Evolutionary conservation across 2,329 filamentous ascomycete species (phyloP).

Genomic region (Canariomyces notabilis): DNA sequence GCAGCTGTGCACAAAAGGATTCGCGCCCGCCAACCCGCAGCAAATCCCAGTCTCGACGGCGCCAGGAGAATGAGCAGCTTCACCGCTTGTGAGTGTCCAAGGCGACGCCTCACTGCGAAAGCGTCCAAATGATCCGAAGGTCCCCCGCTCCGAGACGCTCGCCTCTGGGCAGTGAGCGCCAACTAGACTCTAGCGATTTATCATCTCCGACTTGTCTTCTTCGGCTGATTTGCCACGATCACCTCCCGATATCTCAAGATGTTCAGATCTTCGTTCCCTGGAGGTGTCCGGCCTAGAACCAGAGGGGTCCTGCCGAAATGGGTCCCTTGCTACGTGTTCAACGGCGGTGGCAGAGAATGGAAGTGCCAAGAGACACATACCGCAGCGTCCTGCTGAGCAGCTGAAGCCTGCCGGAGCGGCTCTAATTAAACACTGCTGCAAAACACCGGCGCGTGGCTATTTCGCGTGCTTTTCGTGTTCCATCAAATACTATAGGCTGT

Average conservation of each 20-base stretch:
- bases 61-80: slow-evolving; percentile 8
- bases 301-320: slow-evolving; percentile 1
- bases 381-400: slow-evolving; percentile 13
- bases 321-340: slow-evolving; percentile 20
- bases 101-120: slow-evolving; percentile 3
- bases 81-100: neutral
- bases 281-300: slow-evolving; percentile 6
- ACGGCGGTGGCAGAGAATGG: slow-evolving; percentile 14
- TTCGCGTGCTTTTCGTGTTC: slow-evolving; percentile 21
- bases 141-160: neutral
- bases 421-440: slow-evolving; percentile 21
- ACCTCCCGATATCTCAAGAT: neutral
- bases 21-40: slow-evolving; percentile 17
- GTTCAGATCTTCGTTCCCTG: neutral
- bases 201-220: too few species aligned
- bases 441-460: slow-evolving; percentile 16
- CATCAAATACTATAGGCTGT: slow-evolving; percentile 15
- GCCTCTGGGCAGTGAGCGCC: neutral
- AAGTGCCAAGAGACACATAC: slow-evolving; percentile 8
- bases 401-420: slow-evolving; percentile 5
- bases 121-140: neutral
- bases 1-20: slow-evolving; percentile 14
- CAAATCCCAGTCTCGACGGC: slow-evolving; percentile 6
- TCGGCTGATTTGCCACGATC: too few species aligned
- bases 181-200: too few species aligned